Conservation (phyloP, 257 asterid genomes). For the Forsythia suspensa region DNA sequence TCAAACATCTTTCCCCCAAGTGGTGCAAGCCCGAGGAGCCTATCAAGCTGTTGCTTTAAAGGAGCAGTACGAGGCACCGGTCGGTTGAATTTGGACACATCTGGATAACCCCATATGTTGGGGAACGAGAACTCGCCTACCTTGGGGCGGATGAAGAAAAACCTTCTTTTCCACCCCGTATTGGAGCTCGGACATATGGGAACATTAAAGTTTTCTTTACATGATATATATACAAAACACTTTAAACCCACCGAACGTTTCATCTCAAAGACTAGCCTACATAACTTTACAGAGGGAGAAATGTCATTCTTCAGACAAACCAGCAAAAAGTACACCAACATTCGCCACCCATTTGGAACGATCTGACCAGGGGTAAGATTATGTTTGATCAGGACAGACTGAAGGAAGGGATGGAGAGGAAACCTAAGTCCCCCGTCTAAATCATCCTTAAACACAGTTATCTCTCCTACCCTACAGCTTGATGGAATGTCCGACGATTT, state of each 20-base stretch:
- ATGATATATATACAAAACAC: background rate
- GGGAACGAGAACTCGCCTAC: background rate
- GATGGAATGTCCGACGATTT: background rate
- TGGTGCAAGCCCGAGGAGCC: background rate
- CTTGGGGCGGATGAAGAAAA: background rate
- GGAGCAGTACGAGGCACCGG: background rate
- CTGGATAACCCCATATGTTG: background rate
- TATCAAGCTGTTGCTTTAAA: background rate
- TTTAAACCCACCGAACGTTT: background rate
- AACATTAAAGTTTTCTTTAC: background rate
- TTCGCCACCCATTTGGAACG: background rate
- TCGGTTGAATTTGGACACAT: background rate
- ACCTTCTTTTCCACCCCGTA: background rate
- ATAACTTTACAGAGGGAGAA: background rate
- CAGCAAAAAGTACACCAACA: background rate
- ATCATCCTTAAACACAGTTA: background rate
- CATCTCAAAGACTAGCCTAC: constrained; percentile 1
- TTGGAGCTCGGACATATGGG: background rate
- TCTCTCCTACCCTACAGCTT: background rate
- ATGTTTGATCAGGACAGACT: background rate
- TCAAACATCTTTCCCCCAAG: background rate
- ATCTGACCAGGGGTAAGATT: background rate
- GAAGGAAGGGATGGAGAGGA: background rate
- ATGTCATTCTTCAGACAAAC: background rate
- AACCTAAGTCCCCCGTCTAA: background rate